Evolutionary conservation across 1,284 basidiomycete genomes (phyloP), one percentile per base, ranked within the genome.

Genomic region (Takashimella koratensis): DNA sequence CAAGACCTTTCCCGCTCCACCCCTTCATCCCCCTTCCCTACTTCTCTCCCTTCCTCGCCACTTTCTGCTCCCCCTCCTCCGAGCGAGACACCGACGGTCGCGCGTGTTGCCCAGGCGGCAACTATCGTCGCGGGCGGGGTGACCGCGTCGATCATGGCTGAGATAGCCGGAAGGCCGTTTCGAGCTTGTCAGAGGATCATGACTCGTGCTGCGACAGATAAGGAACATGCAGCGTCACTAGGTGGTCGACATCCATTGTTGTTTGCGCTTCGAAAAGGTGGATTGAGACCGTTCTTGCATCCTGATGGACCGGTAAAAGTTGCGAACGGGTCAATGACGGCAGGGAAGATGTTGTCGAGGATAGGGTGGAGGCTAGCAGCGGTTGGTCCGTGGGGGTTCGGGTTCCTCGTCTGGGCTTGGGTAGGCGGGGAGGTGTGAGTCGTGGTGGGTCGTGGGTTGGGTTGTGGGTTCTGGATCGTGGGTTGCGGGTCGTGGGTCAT

Each of bases 331-430:
- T 36, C 30, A 16, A 36, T 36, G 30, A 36, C 10, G 8, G 30
- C 30, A 36, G 30, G 10, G 16, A 36, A 36, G 10, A 36, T 36
- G 10, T 36, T 65, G 39, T 63, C 59, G 40, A 56, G 71, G 19
- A 53, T 70, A 3, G 70, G 65, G 3, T 74, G 71, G 70, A 62
- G 71, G 27, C 43, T 76, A 24, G 70, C 72, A 1, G 65, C 66
- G 12, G 73, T 76, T 8, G 71, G 71, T 6, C 74, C 74, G 3
- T 76, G 74, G 74, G 73, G 73, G 3, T 57, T 71, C n/a, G 73
- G 72, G 6, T 76, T 76, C 52, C 49, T 76, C 20, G 65, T 73
- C 11, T 76, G 70, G 66, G 70, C 74, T 3, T 76, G 71, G 69
- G 67, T 75, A 4, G 74, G 74, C 13, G 74, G 74, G 13, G 74